These are phyloP conservation scores for Mortierella sp. DNA, from an alignment of 371 early-diverging fungal genomes.

Conservation along the genomic window DNA sequence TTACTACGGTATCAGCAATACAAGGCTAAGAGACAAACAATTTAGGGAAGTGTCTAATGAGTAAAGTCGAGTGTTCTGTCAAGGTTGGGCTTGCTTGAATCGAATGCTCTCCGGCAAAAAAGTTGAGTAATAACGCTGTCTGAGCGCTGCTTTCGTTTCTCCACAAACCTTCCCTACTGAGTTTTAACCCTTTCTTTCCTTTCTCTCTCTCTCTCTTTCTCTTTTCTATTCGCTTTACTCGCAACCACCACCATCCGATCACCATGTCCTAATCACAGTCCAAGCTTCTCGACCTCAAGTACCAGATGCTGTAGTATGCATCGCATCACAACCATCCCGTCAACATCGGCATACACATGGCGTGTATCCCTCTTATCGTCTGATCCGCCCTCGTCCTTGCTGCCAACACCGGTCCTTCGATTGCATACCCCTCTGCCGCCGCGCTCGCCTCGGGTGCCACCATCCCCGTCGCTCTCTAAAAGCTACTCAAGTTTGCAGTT, in stretches of 20 bases:
- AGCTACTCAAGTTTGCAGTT: conserved; percentile 45
- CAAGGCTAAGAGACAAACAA: too few species aligned
- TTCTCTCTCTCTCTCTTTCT: background rate
- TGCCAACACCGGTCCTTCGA: conserved; percentile 68
- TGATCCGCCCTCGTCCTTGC: conserved; percentile 83
- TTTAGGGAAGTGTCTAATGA: too few species aligned
- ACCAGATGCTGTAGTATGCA: conserved; percentile 84
- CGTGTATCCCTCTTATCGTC: conserved; percentile 92
- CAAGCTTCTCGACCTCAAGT: conserved; percentile 75
- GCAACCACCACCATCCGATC: background rate
- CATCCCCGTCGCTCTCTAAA: conserved; percentile 37
- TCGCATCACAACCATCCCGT: conserved; percentile 81
- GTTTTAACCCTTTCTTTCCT: background rate
- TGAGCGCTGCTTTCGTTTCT: background rate
- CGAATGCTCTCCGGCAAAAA: background rate
- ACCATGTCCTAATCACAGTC: conserved; percentile 32
- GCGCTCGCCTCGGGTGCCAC: conserved; percentile 38
- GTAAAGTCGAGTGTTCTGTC: too few species aligned
- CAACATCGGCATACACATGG: conserved; percentile 89
- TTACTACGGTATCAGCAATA: too few species aligned
- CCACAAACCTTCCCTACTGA: background rate
- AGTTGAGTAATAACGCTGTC: background rate
- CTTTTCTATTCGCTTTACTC: background rate
- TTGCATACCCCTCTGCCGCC: conserved; percentile 46
- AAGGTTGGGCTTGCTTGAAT: background rate